Evolutionary conservation across 129 eudicot genomes (phyloP).

Genomic region (Tagetes erecta): DNA sequence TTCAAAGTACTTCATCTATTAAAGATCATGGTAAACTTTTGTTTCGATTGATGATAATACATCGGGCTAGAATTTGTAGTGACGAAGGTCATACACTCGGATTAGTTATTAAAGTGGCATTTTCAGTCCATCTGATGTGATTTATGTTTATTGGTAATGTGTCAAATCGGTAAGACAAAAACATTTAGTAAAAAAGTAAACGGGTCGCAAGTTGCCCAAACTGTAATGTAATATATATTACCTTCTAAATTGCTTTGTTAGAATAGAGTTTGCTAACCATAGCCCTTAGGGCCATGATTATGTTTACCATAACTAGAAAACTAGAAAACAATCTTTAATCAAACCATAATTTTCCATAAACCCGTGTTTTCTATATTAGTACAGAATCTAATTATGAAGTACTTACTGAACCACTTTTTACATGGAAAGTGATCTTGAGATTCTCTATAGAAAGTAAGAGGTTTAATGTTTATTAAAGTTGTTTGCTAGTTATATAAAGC

Average conservation of each 20-base stretch:
- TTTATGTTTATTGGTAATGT: background rate
- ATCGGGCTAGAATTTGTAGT: background rate
- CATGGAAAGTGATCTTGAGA: slow-evolving; percentile 2
- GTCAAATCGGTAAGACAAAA: background rate
- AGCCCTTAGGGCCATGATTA: background rate
- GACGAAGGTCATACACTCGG: background rate
- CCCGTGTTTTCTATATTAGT: no score
- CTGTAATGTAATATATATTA: background rate
- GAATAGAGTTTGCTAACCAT: background rate
- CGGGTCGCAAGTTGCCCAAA: background rate
- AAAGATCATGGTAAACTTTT: slow-evolving; percentile 37
- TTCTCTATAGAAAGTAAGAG: background rate
- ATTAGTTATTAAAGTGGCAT: background rate
- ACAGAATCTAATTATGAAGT: background rate
- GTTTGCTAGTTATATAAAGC: background rate
- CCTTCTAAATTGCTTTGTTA: background rate
- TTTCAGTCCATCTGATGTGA: background rate
- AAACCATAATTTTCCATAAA: background rate
- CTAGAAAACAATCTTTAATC: background rate
- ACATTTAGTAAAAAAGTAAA: background rate
- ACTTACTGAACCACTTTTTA: background rate
- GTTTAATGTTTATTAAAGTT: background rate
- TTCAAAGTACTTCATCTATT: slow-evolving; percentile 26
- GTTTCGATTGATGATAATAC: slow-evolving; percentile 12
- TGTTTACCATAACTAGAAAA: background rate